These are phyloP conservation scores for Dendrocalamus latiflorus DNA, from an alignment of 202 grass and related monocot genomes.

Conservation along the genomic window DNA sequence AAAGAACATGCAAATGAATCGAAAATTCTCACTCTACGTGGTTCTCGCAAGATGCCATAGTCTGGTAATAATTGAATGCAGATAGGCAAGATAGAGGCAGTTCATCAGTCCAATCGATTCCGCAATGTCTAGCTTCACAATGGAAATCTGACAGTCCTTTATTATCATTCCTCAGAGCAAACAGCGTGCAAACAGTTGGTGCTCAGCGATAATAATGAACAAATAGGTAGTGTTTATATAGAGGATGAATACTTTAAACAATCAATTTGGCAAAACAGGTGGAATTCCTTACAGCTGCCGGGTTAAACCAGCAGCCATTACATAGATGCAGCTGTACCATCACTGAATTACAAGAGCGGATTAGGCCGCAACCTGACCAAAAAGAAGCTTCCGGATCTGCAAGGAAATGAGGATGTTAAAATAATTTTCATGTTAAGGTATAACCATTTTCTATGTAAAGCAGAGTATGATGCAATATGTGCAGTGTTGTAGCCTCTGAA, in stretches of 20 bases:
- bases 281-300: slow-evolving; percentile 13
- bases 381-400: slow-evolving; percentile 69
- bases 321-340: slow-evolving; percentile 34
- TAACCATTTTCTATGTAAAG: background rate
- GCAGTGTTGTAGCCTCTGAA: background rate
- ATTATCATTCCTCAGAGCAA: slow-evolving; percentile 53
- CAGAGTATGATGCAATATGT: background rate
- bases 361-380: slow-evolving; percentile 44
- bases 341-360: background rate
- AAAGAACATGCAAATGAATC: background rate
- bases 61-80: background rate
- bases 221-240: slow-evolving; percentile 55
- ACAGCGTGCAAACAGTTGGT: slow-evolving; percentile 26
- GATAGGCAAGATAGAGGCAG: background rate
- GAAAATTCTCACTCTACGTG: background rate
- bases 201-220: slow-evolving; percentile 51
- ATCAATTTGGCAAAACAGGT: slow-evolving; percentile 45
- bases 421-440: background rate
- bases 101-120: background rate
- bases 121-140: background rate
- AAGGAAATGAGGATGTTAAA: background rate
- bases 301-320: slow-evolving; percentile 30
- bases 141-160: slow-evolving; percentile 13
- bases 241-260: slow-evolving; percentile 47
- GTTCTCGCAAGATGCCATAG: background rate